Evolutionary conservation across 805 yeast genomes (phyloP).

Genomic region (Yamadazyma takamatsuzukensis): DNA sequence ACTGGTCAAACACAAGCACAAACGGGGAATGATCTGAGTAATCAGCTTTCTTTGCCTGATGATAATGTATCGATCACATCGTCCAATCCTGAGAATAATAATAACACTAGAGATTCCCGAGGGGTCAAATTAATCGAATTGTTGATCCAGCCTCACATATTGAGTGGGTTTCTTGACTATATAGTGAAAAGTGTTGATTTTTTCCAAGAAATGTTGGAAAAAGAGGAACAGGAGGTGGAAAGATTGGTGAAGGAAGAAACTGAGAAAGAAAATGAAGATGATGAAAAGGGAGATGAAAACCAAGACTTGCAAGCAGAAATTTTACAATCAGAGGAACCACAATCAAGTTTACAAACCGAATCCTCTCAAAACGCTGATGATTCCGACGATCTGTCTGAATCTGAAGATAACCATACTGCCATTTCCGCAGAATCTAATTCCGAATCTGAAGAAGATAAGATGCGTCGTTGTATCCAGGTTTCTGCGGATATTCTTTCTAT

Average conservation of each 20-base stretch:
- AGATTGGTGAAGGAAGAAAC: constrained; percentile 12
- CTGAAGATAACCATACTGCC: no score
- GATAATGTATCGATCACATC: constrained; percentile 37
- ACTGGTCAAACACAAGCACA: not conserved
- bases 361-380: no score
- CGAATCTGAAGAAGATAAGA: constrained; percentile 30
- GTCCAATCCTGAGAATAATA: constrained; percentile 21
- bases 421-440: no score
- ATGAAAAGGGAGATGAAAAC: constrained; percentile 5
- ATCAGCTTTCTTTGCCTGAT: no score
- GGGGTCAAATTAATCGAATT: constrained; percentile 66
- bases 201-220: constrained; percentile 27
- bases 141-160: constrained; percentile 71
- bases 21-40: constrained; percentile 1
- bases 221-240: constrained; percentile 20
- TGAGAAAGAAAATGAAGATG: constrained; percentile 5
- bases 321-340: not conserved
- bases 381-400: no score
- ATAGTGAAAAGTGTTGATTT: constrained; percentile 51
- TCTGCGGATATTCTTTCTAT: constrained; percentile 38
- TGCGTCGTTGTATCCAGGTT: constrained; percentile 35
- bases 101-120: constrained; percentile 29
- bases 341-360: constrained; percentile 1
- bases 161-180: constrained; percentile 64
- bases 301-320: no score